Evolutionary conservation across 108 stramenopile species (phyloP).

Genomic region (Pseudonitzschia pungens): DNA sequence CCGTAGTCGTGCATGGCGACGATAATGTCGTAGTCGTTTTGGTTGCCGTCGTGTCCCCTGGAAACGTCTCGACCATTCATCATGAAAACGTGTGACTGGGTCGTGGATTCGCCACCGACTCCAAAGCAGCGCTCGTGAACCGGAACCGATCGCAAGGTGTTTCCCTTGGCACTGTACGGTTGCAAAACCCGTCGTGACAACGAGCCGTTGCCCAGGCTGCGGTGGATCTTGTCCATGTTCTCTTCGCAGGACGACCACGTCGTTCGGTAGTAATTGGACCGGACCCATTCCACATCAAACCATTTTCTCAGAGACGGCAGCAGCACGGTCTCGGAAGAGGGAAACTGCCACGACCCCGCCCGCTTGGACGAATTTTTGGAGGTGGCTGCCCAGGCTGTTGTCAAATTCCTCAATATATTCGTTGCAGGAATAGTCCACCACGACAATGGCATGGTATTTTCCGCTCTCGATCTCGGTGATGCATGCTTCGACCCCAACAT

Average conservation of each 20-base stretch:
- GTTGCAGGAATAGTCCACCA: conserved; percentile 17
- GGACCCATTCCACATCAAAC: conserved; percentile 15
- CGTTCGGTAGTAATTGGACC: conserved; percentile 14
- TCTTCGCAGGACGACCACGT: conserved; percentile 13
- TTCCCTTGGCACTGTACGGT: conserved; percentile 8
- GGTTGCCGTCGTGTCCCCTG: no score
- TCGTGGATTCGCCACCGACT: background rate
- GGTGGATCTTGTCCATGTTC: background rate
- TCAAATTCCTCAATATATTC: conserved; percentile 3
- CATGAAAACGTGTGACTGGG: background rate
- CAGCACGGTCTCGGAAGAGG: conserved; percentile 10
- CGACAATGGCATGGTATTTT: conserved; percentile 19
- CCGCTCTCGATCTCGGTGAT: conserved; percentile 25
- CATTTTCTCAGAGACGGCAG: conserved; percentile 11
- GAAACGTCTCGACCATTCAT: no score
- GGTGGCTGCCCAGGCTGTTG: conserved; percentile 7
- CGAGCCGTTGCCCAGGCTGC: background rate
- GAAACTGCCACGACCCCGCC: conserved; percentile 21
- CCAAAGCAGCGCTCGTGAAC: conserved; percentile 15
- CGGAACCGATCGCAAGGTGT: conserved; percentile 1
- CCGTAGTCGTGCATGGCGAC: conserved; percentile 17
- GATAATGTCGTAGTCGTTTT: conserved; percentile 15
- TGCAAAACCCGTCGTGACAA: background rate
- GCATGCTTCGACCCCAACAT: conserved; percentile 21
- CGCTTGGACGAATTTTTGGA: conserved; percentile 16